A percentile compares a stretch with the other conserved stretches of the same genome.
Evolutionary conservation across 768 basidiomycete genomes (phyloP).

Genomic region (Hericium erinaceus): DNA sequence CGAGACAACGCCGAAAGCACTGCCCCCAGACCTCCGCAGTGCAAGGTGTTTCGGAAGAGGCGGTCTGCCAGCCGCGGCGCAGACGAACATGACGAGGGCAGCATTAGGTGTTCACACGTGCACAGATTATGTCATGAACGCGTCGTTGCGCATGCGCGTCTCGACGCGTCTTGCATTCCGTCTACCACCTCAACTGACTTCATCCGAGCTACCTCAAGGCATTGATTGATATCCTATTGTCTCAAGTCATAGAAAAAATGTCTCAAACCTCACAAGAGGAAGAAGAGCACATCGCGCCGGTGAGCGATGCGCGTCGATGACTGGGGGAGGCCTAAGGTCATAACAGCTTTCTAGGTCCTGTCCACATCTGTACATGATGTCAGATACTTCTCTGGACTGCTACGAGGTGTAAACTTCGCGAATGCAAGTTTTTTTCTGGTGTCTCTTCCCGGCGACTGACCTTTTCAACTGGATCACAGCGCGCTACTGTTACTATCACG

Average conservation of each 20-base stretch:
- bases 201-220: no score
- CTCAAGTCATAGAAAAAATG: not conserved
- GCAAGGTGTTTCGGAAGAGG: no score
- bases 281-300: not conserved
- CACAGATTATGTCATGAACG: not conserved
- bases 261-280: not conserved
- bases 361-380: conserved; percentile 73
- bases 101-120: not conserved
- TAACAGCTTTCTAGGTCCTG: conserved; percentile 34
- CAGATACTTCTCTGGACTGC: conserved; percentile 64
- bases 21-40: no score
- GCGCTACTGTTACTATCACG: conserved; percentile 67
- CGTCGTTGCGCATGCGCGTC: not conserved
- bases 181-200: no score
- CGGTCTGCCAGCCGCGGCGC: not conserved
- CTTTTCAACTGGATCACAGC: conserved; percentile 27
- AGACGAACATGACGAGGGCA: not conserved
- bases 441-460: no score
- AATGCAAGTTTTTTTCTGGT: conserved; percentile 42
- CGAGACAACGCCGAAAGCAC: no score
- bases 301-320: not conserved
- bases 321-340: no score
- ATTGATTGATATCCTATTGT: no score
- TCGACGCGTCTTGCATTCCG: not conserved
- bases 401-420: conserved; percentile 75